A percentile compares a stretch with the other conserved stretches of the same genome.
phyloP scores from a whole-genome alignment of 1,139 yeast genomes.

The Blastobotrys proliferans region DNA sequence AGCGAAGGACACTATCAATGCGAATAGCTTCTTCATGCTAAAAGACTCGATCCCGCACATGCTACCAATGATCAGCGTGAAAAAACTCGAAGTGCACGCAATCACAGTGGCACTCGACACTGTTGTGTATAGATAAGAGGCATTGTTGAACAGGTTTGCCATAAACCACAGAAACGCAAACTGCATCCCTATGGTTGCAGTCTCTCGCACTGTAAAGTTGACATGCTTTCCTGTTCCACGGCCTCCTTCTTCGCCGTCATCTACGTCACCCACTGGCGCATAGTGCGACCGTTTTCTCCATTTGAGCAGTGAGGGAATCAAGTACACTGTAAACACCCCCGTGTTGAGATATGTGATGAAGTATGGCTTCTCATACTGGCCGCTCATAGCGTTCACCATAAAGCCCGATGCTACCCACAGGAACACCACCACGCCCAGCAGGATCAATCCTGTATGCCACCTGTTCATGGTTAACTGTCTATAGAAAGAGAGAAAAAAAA shows the following conservation, averaged over 20 bases:
- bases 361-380: constrained; percentile 82
- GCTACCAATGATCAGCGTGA: constrained; percentile 82
- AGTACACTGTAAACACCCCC: constrained; percentile 72
- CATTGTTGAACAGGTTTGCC: constrained; percentile 85
- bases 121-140: constrained; percentile 79
- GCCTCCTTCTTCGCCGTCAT: background rate
- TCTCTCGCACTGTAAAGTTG: constrained; percentile 31
- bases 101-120: constrained; percentile 92
- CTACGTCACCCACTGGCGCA: background rate
- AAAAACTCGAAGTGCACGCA: constrained; percentile 87
- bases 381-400: constrained; percentile 58
- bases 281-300: constrained; percentile 5
- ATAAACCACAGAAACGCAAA: constrained; percentile 86
- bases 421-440: constrained; percentile 68
- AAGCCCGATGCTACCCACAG: constrained; percentile 90
- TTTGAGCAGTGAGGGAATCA: constrained; percentile 48
- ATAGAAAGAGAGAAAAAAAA: background rate
- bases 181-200: constrained; percentile 60
- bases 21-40: constrained; percentile 59
- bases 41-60: constrained; percentile 66
- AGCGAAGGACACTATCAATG: constrained; percentile 63
- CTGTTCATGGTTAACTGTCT: constrained; percentile 14
- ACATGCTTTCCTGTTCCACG: too few species aligned
- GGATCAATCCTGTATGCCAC: constrained; percentile 75
- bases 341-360: constrained; percentile 89